Evolutionary conservation across 441 rosid species (phyloP).

Genomic region (Oxalis stricta): DNA sequence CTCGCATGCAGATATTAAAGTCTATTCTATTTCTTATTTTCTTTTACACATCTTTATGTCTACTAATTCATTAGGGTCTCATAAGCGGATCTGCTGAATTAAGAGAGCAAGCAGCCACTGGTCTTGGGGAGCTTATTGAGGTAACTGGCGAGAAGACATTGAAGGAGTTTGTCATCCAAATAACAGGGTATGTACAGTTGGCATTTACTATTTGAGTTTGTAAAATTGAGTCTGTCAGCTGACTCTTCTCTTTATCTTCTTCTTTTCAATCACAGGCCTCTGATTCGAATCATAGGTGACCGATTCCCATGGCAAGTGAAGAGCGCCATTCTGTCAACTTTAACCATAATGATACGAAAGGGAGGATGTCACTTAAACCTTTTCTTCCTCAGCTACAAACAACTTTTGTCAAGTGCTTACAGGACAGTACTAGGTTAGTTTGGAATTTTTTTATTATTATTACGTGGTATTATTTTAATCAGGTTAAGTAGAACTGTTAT

Average conservation of each 20-base stretch:
- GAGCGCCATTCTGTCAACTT: slow-evolving; percentile 86
- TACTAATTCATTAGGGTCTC: slow-evolving; percentile 60
- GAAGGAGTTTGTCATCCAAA: slow-evolving; percentile 86
- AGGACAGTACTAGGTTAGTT: slow-evolving; percentile 80
- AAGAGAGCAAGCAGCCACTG: slow-evolving; percentile 97
- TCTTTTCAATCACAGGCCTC: slow-evolving; percentile 57
- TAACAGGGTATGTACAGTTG: slow-evolving; percentile 70
- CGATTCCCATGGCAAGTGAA: slow-evolving; percentile 99
- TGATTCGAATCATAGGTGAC: slow-evolving; percentile 90
- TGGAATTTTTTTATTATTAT: not conserved
- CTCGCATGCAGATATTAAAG: not conserved
- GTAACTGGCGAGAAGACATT: slow-evolving; percentile 89
- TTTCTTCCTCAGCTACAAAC: slow-evolving; percentile 99
- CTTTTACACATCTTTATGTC: no score
- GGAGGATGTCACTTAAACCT: slow-evolving; percentile 84
- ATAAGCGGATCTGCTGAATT: slow-evolving; percentile 88
- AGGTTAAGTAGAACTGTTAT: not conserved
- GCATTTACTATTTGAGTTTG: slow-evolving; percentile 2
- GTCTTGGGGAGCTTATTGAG: slow-evolving; percentile 98
- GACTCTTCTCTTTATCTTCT: slow-evolving; percentile 2
- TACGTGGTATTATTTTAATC: not conserved
- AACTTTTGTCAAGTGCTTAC: slow-evolving; percentile 88
- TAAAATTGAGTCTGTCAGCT: slow-evolving; percentile 2
- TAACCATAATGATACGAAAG: slow-evolving; percentile 70
- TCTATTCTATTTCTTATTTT: not conserved